Conservation (phyloP, 1,284 basidiomycete genomes). For the Irpex rosettiformis region DNA sequence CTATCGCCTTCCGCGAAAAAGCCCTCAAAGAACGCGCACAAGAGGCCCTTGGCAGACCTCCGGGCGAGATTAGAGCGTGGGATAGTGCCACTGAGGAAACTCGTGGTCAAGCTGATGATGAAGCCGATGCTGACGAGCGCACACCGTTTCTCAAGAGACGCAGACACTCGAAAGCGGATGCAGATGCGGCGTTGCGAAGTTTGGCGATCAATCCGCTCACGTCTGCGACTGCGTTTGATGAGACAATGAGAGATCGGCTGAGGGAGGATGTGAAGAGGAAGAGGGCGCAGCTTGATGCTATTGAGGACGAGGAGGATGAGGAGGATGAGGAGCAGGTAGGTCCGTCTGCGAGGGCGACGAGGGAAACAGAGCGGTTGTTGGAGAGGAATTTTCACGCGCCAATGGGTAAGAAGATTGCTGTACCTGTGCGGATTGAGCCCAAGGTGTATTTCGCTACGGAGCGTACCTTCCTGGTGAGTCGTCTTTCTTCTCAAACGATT, state of each 20-base stretch:
- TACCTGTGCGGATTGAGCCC: conserved; percentile 94
- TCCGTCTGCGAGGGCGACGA: conserved; percentile 27
- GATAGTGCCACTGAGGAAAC: conserved; percentile 20
- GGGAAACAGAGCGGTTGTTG: conserved; percentile 52
- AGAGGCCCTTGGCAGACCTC: conserved; percentile 13
- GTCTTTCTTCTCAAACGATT: too few relatives aligned
- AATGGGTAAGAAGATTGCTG: conserved; percentile 85
- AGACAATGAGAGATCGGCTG: conserved; percentile 67
- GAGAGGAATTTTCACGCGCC: conserved; percentile 81
- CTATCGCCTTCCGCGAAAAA: conserved; percentile 79
- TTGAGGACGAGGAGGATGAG: conserved; percentile 33
- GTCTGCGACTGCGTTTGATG: conserved; percentile 78
- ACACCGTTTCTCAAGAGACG: conserved; percentile 36
- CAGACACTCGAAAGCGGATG: conserved; percentile 19
- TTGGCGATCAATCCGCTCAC: conserved; percentile 84
- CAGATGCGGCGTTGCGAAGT: conserved; percentile 29
- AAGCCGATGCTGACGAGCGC: conserved; percentile 36
- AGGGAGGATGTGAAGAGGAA: conserved; percentile 32
- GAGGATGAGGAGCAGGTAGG: conserved; percentile 35
- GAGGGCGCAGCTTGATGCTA: conserved; percentile 16
- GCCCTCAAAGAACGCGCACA: conserved; percentile 56
- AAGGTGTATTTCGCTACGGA: conserved; percentile 98
- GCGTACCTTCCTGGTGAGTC: conserved; percentile 79
- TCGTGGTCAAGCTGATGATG: conserved; percentile 30
- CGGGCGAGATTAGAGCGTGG: conserved; percentile 11